These are phyloP conservation scores for Orbilia blumenaviensis DNA, from an alignment of 2,329 filamentous ascomycete species.

Conservation along the genomic window DNA sequence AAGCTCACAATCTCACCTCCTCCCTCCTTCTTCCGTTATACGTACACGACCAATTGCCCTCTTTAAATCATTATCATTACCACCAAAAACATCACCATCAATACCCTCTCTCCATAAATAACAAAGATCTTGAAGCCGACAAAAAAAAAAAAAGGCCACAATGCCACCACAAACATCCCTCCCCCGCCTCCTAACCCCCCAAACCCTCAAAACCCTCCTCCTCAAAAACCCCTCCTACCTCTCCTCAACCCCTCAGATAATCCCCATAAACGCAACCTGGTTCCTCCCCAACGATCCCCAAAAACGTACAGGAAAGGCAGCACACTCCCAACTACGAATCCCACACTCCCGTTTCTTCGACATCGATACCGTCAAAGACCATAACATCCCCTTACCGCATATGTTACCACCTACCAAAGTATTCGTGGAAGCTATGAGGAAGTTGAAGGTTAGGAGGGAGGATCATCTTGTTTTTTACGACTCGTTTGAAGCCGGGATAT, in stretches of 20 bases:
- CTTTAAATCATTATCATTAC: background rate
- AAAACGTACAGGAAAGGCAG: constrained; percentile 68
- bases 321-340: constrained; percentile 70
- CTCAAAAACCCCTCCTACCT: constrained; percentile 81
- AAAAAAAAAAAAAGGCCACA: background rate
- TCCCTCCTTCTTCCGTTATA: too few species aligned
- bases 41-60: too few species aligned
- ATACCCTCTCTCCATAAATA: background rate
- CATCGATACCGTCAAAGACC: constrained; percentile 88
- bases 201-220: constrained; percentile 81
- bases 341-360: constrained; percentile 95
- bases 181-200: constrained; percentile 85
- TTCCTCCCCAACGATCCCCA: constrained; percentile 93
- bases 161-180: constrained; percentile 69
- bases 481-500: constrained; percentile 87
- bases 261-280: constrained; percentile 93
- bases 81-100: background rate
- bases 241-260: constrained; percentile 81
- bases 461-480: constrained; percentile 96
- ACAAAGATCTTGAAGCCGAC: too few species aligned
- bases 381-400: constrained; percentile 87
- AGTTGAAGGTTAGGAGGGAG: constrained; percentile 83
- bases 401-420: constrained; percentile 86
- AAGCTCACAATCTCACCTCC: too few species aligned
- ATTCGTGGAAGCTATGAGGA: constrained; percentile 88